Evolutionary conservation across 345 rosid species (phyloP).

Genomic region (Crucihimalaya himalaica): DNA sequence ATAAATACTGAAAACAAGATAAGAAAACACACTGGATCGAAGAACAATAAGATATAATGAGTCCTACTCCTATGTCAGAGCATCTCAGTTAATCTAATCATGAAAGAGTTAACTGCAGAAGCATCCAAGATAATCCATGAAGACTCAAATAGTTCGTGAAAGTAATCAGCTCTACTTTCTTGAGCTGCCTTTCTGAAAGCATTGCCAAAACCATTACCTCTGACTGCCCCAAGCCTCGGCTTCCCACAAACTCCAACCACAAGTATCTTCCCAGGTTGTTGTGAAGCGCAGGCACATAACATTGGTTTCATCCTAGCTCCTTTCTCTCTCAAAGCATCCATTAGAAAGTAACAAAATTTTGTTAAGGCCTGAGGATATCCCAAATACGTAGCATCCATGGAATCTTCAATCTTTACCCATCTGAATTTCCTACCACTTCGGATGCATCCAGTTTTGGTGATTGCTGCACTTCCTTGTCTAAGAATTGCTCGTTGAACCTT

Average conservation of each 20-base stretch:
- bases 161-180: constrained; percentile 80
- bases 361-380: constrained; percentile 97
- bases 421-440: constrained; percentile 93
- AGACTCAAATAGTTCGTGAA: constrained; percentile 95
- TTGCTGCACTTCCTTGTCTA: constrained; percentile 93
- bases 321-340: constrained; percentile 96
- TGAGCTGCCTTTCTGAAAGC: constrained; percentile 88
- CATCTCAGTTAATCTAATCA: constrained; percentile 84
- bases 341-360: constrained; percentile 88
- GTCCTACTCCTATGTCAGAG: constrained; percentile 48
- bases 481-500: constrained; percentile 86
- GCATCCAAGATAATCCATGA: constrained; percentile 91
- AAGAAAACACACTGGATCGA: constrained; percentile 22
- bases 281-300: constrained; percentile 79
- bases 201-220: constrained; percentile 88
- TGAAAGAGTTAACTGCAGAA: constrained; percentile 77
- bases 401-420: constrained; percentile 93
- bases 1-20: neutral
- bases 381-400: constrained; percentile 66
- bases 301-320: constrained; percentile 93
- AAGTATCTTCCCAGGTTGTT: constrained; percentile 69
- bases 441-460: constrained; percentile 75
- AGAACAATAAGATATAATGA: neutral
- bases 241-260: constrained; percentile 93
- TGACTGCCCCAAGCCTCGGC: constrained; percentile 87